Percentiles rank a stretch among this genome's conserved stretches.
Evolutionary conservation across 75 land plant species (phyloP).

Genomic region (Sequoiadendron giganteum): DNA sequence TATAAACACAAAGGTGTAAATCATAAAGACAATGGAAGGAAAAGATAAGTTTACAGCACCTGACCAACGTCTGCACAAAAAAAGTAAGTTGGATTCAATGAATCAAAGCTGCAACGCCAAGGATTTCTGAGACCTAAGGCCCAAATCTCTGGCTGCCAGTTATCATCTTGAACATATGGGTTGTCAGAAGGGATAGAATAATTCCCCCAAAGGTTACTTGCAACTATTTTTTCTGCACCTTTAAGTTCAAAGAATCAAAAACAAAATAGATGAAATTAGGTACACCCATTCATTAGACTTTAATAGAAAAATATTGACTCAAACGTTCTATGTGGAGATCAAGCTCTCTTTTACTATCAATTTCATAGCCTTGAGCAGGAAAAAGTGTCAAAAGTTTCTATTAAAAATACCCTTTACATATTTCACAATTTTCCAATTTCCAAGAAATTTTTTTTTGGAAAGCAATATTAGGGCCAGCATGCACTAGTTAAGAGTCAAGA

Average conservation of each 20-base stretch:
- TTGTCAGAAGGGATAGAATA: slow-evolving; percentile 79
- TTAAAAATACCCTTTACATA: background rate
- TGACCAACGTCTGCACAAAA: slow-evolving; percentile 93
- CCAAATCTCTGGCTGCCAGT: slow-evolving; percentile 76
- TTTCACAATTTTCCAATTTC: background rate
- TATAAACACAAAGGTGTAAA: background rate
- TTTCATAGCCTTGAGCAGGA: background rate
- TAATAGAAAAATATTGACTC: background rate
- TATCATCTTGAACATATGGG: slow-evolving; percentile 52
- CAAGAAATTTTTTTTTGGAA: background rate
- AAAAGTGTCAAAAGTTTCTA: background rate
- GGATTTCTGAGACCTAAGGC: slow-evolving; percentile 91
- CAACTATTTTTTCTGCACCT: background rate
- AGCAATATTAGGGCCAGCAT: too few species aligned
- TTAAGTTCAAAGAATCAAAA: background rate
- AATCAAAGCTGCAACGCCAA: slow-evolving; percentile 99
- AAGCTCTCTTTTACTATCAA: background rate
- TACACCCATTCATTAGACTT: background rate
- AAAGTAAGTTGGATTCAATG: slow-evolving; percentile 66
- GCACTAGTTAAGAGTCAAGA: background rate
- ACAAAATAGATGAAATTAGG: background rate
- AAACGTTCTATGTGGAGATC: background rate
- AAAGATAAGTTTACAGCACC: slow-evolving; percentile 36
- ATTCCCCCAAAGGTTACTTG: slow-evolving; percentile 61
- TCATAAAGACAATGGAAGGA: background rate